A percentile compares a stretch with the other conserved stretches of the same genome.
phyloP scores from a whole-genome alignment of 106 monocot species.

The Phalaenopsis equestris region DNA sequence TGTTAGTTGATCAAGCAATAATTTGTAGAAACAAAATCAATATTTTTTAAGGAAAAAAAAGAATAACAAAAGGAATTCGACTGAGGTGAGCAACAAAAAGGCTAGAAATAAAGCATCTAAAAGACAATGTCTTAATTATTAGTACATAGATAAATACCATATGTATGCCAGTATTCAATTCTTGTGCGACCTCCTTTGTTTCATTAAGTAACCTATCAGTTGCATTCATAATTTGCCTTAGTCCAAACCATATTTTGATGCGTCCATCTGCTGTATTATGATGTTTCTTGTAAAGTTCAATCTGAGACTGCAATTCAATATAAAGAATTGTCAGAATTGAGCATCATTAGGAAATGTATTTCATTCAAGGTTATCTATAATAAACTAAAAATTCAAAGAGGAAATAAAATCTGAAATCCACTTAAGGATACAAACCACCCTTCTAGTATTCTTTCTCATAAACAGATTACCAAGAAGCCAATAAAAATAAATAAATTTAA shows the following conservation, averaged over 20 bases:
- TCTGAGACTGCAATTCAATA: constrained; percentile 52
- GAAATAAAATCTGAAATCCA: not conserved
- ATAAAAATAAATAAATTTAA: no score
- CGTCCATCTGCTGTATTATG: constrained; percentile 83
- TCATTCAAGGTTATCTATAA: not conserved
- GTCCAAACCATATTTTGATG: constrained; percentile 87
- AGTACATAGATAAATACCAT: constrained; percentile 52
- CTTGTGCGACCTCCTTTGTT: constrained; percentile 59
- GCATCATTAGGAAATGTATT: not conserved
- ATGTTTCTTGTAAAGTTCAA: constrained; percentile 64
- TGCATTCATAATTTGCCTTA: constrained; percentile 95
- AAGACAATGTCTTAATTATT: not conserved
- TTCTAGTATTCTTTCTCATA: no score
- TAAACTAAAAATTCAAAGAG: not conserved
- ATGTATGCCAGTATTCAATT: constrained; percentile 82
- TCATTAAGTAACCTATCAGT: constrained; percentile 57
- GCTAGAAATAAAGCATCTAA: not conserved
- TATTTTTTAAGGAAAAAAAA: not conserved
- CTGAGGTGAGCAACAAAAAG: not conserved
- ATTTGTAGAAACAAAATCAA: not conserved
- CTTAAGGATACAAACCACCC: no score
- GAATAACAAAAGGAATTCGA: not conserved
- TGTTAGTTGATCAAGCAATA: not conserved
- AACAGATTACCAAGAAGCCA: no score
- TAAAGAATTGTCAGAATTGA: constrained; percentile 6